phyloP scores from a whole-genome alignment of 768 basidiomycete species.

The Suillus luteus region DNA sequence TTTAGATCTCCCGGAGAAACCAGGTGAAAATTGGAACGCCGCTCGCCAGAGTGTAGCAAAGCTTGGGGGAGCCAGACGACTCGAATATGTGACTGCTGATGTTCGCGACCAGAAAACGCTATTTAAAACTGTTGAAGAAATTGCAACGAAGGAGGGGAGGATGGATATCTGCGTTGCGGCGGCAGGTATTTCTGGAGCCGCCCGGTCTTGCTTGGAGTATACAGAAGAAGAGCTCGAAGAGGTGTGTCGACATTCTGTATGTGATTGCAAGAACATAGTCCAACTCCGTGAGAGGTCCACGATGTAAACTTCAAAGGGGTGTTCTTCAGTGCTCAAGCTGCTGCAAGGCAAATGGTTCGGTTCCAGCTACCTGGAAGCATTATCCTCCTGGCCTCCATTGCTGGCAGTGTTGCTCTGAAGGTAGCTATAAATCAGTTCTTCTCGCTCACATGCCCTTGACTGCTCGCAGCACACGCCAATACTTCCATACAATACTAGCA shows the following conservation, averaged over 20 bases:
- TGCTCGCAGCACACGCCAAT: slow-evolving; percentile 55
- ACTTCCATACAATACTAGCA: slow-evolving; percentile 70
- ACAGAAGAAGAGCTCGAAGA: slow-evolving; percentile 32
- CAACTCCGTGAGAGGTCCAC: slow-evolving; percentile 43
- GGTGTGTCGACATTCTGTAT: slow-evolving; percentile 12
- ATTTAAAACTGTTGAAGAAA: slow-evolving; percentile 20
- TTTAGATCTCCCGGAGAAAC: slow-evolving; percentile 19
- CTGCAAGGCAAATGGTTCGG: slow-evolving; percentile 50
- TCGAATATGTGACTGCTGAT: slow-evolving; percentile 27
- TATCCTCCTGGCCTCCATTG: slow-evolving; percentile 53
- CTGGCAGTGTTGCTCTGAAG: slow-evolving; percentile 47
- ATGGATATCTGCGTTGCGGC: slow-evolving; percentile 32
- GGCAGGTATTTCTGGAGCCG: slow-evolving; percentile 27
- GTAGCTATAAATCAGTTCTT: not conserved
- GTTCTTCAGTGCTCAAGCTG: slow-evolving; percentile 54
- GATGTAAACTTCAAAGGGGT: slow-evolving; percentile 60
- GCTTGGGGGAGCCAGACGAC: slow-evolving; percentile 33
- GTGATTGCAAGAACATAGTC: not conserved
- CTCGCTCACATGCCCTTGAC: not conserved
- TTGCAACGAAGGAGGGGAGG: slow-evolving; percentile 27
- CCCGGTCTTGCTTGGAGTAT: slow-evolving; percentile 35
- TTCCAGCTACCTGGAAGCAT: slow-evolving; percentile 46
- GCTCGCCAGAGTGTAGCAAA: slow-evolving; percentile 48
- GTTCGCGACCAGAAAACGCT: slow-evolving; percentile 27
- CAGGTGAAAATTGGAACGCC: slow-evolving; percentile 45